Conservation (phyloP, 805 yeast species). For the Candida xiaguanensis region DNA sequence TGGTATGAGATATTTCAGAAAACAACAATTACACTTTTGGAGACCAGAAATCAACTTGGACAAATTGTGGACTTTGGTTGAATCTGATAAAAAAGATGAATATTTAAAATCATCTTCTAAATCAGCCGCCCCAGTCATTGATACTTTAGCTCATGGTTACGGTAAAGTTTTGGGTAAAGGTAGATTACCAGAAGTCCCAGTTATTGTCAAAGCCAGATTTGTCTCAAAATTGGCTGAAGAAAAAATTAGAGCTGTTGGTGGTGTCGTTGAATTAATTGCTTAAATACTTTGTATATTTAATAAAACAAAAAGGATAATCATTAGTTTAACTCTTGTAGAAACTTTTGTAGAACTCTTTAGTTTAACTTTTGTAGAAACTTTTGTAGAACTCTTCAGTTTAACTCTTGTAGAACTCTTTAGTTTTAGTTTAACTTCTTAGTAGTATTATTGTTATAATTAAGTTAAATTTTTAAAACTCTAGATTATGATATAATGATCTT, state of each 20-base stretch:
- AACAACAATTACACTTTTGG: constrained; percentile 93
- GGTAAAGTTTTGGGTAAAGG: constrained; percentile 99
- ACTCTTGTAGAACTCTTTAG: no score
- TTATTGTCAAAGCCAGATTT: constrained; percentile 98
- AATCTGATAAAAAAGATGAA: constrained; percentile 90
- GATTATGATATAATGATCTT: no score
- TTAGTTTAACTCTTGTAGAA: no score
- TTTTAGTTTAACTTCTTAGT: no score
- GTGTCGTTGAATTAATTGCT: constrained; percentile 99
- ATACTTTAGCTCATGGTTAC: constrained; percentile 99
- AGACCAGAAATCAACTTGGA: constrained; percentile 96
- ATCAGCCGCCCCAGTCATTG: constrained; percentile 97
- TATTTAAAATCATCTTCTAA: constrained; percentile 80
- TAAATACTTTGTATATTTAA: constrained; percentile 38
- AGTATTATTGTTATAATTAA: no score
- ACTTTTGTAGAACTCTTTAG: no score
- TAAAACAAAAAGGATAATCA: constrained; percentile 4
- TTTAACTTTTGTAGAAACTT: no score
- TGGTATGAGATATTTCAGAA: constrained; percentile 99
- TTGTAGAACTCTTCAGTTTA: no score
- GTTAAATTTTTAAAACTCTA: no score
- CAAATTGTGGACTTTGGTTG: constrained; percentile 96
- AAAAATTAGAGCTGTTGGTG: constrained; percentile 99
- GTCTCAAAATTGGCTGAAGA: constrained; percentile 99
- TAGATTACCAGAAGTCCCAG: constrained; percentile 95